Conservation (phyloP, 768 basidiomycete genomes). For the Leccinum disarticulatum region DNA sequence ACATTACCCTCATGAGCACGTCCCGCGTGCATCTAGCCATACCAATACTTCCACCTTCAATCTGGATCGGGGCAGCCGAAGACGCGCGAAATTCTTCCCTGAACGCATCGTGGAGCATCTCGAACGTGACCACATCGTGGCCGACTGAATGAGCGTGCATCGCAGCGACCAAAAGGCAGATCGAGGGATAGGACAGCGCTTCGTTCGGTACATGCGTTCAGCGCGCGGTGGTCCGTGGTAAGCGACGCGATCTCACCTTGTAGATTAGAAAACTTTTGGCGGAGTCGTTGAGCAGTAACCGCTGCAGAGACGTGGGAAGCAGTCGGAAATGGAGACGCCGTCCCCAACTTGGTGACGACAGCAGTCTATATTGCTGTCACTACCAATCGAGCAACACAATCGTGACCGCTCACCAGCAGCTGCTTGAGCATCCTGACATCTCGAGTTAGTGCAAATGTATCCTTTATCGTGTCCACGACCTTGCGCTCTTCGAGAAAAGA, state of each 20-base stretch:
- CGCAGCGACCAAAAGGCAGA: constrained; percentile 85
- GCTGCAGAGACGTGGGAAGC: constrained; percentile 43
- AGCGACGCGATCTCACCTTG: constrained; percentile 42
- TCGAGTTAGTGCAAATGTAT: constrained; percentile 59
- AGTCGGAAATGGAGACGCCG: constrained; percentile 54
- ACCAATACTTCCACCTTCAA: constrained; percentile 73
- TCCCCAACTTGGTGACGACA: constrained; percentile 45
- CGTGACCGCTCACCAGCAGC: constrained; percentile 53
- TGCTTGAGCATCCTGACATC: constrained; percentile 60
- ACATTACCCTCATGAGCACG: constrained; percentile 65
- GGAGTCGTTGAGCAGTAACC: constrained; percentile 53
- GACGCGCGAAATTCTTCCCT: constrained; percentile 72
- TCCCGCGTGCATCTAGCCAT: constrained; percentile 67
- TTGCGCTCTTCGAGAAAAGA: constrained; percentile 51
- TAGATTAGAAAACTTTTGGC: constrained; percentile 51
- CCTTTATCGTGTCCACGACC: constrained; percentile 48
- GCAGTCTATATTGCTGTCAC: constrained; percentile 39
- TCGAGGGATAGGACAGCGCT: constrained; percentile 76
- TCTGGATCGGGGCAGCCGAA: constrained; percentile 68
- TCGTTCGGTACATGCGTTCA: constrained; percentile 3
- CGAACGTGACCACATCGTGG: constrained; percentile 82
- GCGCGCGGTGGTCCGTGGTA: not conserved
- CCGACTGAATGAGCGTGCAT: constrained; percentile 76
- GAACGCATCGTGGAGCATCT: constrained; percentile 84
- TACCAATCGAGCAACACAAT: not conserved